phyloP scores from a whole-genome alignment of 768 basidiomycete genomes.

The Leccinum rimulosum region DNA sequence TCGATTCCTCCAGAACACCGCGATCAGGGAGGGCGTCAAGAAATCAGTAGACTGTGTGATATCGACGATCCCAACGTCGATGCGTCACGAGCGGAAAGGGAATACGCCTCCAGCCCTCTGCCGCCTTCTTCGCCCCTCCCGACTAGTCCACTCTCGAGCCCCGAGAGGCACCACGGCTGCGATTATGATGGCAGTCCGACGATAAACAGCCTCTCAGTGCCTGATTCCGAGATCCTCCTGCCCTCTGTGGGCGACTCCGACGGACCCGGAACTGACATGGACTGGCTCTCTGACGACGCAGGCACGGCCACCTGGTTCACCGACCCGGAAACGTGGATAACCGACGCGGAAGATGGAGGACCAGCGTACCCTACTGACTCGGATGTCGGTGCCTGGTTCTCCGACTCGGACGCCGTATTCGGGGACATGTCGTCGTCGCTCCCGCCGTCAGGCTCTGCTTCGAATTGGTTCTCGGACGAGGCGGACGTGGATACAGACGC shows the following conservation, averaged over 20 bases:
- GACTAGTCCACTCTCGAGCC: constrained; percentile 45
- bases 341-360: constrained; percentile 41
- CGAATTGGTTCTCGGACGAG: constrained; percentile 30
- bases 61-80: constrained; percentile 11
- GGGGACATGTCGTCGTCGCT: constrained; percentile 21
- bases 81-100: constrained; percentile 24
- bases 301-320: constrained; percentile 20
- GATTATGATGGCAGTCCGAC: constrained; percentile 19
- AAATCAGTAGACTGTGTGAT: constrained; percentile 16
- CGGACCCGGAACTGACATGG: background rate
- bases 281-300: constrained; percentile 17
- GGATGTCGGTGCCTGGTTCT: constrained; percentile 27
- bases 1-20: constrained; percentile 32
- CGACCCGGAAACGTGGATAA: constrained; percentile 30
- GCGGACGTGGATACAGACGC: constrained; percentile 18
- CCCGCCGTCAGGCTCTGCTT: constrained; percentile 12
- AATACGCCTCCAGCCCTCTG: constrained; percentile 43
- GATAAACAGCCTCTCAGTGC: constrained; percentile 3
- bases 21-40: background rate
- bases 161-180: constrained; percentile 4
- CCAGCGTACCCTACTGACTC: constrained; percentile 42
- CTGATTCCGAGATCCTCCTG: constrained; percentile 15
- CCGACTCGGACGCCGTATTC: constrained; percentile 32
- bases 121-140: constrained; percentile 64
- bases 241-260: constrained; percentile 10